Base-by-base conservation (phyloP, 495 filamentous ascomycete species). In the Aspergillus cristatus region DNA sequence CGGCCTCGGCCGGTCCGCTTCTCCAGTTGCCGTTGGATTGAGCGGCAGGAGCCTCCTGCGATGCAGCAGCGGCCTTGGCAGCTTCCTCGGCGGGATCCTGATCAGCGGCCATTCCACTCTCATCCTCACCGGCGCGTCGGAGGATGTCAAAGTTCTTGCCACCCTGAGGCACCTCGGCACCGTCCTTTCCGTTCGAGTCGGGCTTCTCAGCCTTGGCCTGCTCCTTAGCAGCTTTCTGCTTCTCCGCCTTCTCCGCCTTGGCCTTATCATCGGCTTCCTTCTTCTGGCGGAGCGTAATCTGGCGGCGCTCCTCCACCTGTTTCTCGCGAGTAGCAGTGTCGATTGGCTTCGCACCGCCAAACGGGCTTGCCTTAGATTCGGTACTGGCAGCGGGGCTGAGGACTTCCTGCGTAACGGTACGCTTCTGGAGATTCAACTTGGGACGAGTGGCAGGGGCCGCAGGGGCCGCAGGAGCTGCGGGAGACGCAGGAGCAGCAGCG, bases 191-290 rank as follows among this genome's bases (percentile, higher is more conserved):
- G 32, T 69, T 57, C 14, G 57, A 55, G 24, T 66, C 65, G n/a
- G 61, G 56, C 36, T 62, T 68, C 50, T 75, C 68, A n/a, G 66
- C 55, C 40, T 68, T 70, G n/a, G 54, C 54, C 42, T 75, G 72
- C 18, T 75, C 69, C 33, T 76, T 75, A 16, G 68, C 60, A 22
- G 41, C 54, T 42, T 63, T 65, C 26, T 93, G 49, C 43, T 66
- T 64, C 41, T 68, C 70, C 2, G 55, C 68, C 55, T 76, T 79
- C 38, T 91, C 86, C 41, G 82, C 75, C 55, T 80, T 82, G 14
- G 76, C 79, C 62, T 90, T 93, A 32, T 94, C 86, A 3, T 95
- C 90, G 0, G 78, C 77, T 37, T 95, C 90, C 58, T 82, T 84
- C 74, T 87, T 94, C 49, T 84, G 80, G 43, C 78, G 80, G 34